A percentile compares a stretch with the other conserved stretches of the same genome.
Evolutionary conservation across 2,329 filamentous ascomycete genomes (phyloP).

Genomic region (Penicillium sp.): DNA sequence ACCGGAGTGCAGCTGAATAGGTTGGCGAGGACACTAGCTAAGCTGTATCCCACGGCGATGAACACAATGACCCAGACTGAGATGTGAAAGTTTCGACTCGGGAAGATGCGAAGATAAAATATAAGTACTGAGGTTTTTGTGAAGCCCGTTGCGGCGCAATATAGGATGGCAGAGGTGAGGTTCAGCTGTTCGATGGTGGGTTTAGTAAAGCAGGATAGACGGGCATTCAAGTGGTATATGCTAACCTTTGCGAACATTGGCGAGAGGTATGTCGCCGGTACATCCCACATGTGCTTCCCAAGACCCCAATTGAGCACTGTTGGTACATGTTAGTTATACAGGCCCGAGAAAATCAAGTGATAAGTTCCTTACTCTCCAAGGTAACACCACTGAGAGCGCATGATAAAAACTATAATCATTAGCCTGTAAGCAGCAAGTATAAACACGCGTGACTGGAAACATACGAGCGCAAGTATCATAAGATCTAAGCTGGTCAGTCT

Average conservation of each 20-base stretch:
- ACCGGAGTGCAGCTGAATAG: conserved; percentile 30
- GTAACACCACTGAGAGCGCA: conserved; percentile 24
- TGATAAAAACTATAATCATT: conserved; percentile 20
- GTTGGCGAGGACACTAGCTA: conserved; percentile 30
- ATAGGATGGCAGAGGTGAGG: conserved; percentile 31
- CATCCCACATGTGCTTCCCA: conserved; percentile 33
- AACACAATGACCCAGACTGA: conserved; percentile 26
- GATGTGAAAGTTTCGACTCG: conserved; percentile 26
- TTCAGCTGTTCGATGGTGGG: conserved; percentile 23
- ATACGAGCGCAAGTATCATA: conserved; percentile 27
- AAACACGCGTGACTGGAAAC: not conserved
- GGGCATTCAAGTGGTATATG: not conserved
- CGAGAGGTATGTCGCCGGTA: conserved; percentile 18
- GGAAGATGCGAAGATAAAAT: conserved; percentile 32
- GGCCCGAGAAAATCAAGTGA: not conserved
- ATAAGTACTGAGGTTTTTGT: conserved; percentile 35
- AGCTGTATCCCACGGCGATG: conserved; percentile 27
- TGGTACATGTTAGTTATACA: not conserved
- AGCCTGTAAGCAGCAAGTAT: not conserved
- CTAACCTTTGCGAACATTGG: conserved; percentile 27
- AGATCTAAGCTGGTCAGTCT: conserved; percentile 17
- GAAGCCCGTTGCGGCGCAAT: conserved; percentile 31
- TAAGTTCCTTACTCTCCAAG: conserved; percentile 21
- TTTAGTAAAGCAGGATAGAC: not conserved
- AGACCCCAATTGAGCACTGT: conserved; percentile 32